Evolutionary conservation across 768 basidiomycete species (phyloP).

Genomic region (Mycena vulgaris): DNA sequence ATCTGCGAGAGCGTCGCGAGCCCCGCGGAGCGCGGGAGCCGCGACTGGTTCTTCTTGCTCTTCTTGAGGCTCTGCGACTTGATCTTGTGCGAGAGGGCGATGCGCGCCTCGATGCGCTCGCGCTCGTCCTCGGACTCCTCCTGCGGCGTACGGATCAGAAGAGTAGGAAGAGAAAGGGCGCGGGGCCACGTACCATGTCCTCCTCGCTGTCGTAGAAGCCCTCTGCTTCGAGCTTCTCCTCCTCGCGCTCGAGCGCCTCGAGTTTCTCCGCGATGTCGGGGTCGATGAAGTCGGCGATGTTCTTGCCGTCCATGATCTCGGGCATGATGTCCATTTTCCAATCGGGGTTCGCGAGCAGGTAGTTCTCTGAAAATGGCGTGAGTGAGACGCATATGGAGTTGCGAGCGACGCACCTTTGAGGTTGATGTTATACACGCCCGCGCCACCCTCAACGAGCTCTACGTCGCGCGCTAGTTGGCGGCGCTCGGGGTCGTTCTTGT

Average conservation of each 20-base stretch:
- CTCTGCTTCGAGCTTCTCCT: slow-evolving; percentile 89
- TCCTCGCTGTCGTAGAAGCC: slow-evolving; percentile 96
- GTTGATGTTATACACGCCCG: slow-evolving; percentile 92
- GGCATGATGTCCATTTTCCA: no score
- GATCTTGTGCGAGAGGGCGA: slow-evolving; percentile 76
- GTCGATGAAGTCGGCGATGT: no score
- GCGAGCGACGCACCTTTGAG: slow-evolving; percentile 88
- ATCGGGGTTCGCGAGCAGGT: no score
- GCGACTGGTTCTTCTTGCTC: slow-evolving; percentile 87
- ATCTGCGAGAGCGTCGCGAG: slow-evolving; percentile 83
- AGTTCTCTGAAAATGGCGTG: no score
- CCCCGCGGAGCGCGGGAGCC: slow-evolving; percentile 82
- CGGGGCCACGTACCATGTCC: slow-evolving; percentile 74
- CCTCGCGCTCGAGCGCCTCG: no score
- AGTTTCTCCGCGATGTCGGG: no score
- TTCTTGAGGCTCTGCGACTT: slow-evolving; percentile 86
- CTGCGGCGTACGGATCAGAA: slow-evolving; percentile 48
- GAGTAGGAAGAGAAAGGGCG: not conserved
- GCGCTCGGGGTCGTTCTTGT: no score
- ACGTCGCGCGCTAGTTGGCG: no score
- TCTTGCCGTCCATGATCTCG: no score
- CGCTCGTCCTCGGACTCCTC: slow-evolving; percentile 84
- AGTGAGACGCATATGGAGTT: no score
- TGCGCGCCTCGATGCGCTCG: slow-evolving; percentile 75
- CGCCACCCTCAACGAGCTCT: no score